Percentiles rank a stretch among this genome's conserved stretches.
Evolutionary conservation across 169 alveolate species (phyloP).

Genomic region (Plasmodium gonderi): DNA sequence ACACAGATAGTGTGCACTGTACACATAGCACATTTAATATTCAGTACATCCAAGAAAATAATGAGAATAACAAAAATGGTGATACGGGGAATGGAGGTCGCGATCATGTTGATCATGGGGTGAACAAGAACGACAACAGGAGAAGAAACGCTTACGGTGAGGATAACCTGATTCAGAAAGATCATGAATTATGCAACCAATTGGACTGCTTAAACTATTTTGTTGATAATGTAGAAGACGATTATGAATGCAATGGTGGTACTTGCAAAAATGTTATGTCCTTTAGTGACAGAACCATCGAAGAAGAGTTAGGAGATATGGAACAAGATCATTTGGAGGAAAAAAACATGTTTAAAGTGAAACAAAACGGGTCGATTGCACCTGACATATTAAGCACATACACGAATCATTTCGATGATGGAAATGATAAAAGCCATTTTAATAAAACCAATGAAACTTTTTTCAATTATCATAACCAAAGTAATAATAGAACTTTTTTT

Average conservation of each 20-base stretch:
- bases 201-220: conserved; percentile 9
- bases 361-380: conserved; percentile 1
- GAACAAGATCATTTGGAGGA: neutral
- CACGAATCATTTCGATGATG: conserved; percentile 4
- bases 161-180: neutral
- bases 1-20: neutral
- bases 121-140: neutral
- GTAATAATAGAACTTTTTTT: neutral
- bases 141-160: neutral
- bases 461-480: conserved; percentile 7
- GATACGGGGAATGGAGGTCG: neutral
- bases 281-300: conserved; percentile 20
- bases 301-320: conserved; percentile 1
- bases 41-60: neutral
- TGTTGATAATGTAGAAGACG: neutral
- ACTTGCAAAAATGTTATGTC: conserved; percentile 18
- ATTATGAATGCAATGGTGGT: neutral
- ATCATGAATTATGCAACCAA: neutral
- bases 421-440: conserved; percentile 17
- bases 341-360: neutral
- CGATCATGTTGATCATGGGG: too few relatives aligned
- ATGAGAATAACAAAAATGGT: neutral
- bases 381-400: conserved; percentile 3
- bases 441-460: neutral
- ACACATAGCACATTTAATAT: neutral